Evolutionary conservation across 768 basidiomycete species (phyloP).

Genomic region (Leccinum olivaceopallidum): DNA sequence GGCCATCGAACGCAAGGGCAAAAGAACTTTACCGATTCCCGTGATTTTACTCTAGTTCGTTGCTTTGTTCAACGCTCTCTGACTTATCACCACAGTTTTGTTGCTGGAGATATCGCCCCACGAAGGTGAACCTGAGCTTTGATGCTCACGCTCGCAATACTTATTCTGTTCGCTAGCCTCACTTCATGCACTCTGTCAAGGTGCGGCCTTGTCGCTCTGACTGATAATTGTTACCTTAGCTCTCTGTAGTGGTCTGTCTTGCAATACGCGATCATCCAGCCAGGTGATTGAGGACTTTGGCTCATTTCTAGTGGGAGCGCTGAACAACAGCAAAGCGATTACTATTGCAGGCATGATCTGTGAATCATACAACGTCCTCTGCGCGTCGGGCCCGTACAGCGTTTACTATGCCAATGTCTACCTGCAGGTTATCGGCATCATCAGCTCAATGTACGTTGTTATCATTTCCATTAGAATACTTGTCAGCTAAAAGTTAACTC

Average conservation of each 20-base stretch:
- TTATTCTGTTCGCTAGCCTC: constrained; percentile 45
- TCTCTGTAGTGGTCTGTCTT: constrained; percentile 72
- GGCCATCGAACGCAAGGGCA: constrained; percentile 80
- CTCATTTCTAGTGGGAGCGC: neutral
- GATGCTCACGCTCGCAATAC: neutral
- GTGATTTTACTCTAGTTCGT: constrained; percentile 36
- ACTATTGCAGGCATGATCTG: constrained; percentile 82
- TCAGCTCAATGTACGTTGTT: constrained; percentile 68
- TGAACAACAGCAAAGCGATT: constrained; percentile 15
- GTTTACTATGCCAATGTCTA: constrained; percentile 67
- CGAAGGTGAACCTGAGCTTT: constrained; percentile 49
- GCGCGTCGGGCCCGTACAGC: constrained; percentile 60
- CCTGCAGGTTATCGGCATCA: constrained; percentile 70
- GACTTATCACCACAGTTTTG: constrained; percentile 55
- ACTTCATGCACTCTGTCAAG: constrained; percentile 90
- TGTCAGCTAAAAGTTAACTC: neutral
- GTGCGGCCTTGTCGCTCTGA: constrained; percentile 35
- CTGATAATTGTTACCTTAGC: neutral
- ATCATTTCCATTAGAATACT: neutral
- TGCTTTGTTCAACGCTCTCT: neutral
- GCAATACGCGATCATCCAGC: constrained; percentile 82
- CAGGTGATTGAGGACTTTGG: constrained; percentile 32
- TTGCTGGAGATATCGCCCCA: constrained; percentile 79
- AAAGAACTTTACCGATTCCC: constrained; percentile 68
- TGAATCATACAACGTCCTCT: constrained; percentile 67